Conservation (phyloP, 768 basidiomycete species). For the Russula lepida region DNA sequence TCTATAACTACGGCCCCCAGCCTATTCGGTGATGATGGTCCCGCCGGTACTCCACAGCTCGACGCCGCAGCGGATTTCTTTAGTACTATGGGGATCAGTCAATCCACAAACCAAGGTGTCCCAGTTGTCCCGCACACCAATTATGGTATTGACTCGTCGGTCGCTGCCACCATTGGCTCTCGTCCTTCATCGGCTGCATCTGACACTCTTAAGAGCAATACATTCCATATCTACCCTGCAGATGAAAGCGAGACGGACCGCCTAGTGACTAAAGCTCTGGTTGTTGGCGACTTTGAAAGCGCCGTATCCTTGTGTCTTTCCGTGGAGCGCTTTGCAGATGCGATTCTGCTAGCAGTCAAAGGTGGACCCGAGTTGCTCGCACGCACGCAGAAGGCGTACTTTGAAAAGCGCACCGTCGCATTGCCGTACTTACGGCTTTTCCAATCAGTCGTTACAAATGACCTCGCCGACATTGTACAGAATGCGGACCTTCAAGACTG, state of each 20-base stretch:
- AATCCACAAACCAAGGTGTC: constrained; percentile 33
- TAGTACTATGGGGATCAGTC: constrained; percentile 57
- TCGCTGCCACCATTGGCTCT: constrained; percentile 93
- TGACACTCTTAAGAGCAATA: constrained; percentile 64
- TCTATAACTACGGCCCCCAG: constrained; percentile 82
- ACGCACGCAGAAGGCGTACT: constrained; percentile 89
- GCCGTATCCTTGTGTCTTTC: constrained; percentile 90
- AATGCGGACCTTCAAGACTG: constrained; percentile 93
- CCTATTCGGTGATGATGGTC: constrained; percentile 73
- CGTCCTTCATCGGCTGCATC: constrained; percentile 75
- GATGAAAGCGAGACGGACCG: constrained; percentile 84
- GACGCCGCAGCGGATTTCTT: constrained; percentile 82
- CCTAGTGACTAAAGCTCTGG: constrained; percentile 85
- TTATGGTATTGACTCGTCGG: constrained; percentile 78
- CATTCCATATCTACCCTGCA: constrained; percentile 83
- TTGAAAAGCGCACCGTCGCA: constrained; percentile 66
- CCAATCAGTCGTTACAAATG: constrained; percentile 89
- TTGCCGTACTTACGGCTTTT: constrained; percentile 88
- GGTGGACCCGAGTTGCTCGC: constrained; percentile 83
- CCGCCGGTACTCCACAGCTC: constrained; percentile 53
- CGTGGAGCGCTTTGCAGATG: constrained; percentile 86
- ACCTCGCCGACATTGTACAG: constrained; percentile 89
- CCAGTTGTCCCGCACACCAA: constrained; percentile 71
- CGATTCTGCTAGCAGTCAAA: constrained; percentile 85
- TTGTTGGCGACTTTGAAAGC: constrained; percentile 90